Evolutionary conservation across 2,329 filamentous ascomycete species (phyloP).

Genomic region (Daldinia sp.): DNA sequence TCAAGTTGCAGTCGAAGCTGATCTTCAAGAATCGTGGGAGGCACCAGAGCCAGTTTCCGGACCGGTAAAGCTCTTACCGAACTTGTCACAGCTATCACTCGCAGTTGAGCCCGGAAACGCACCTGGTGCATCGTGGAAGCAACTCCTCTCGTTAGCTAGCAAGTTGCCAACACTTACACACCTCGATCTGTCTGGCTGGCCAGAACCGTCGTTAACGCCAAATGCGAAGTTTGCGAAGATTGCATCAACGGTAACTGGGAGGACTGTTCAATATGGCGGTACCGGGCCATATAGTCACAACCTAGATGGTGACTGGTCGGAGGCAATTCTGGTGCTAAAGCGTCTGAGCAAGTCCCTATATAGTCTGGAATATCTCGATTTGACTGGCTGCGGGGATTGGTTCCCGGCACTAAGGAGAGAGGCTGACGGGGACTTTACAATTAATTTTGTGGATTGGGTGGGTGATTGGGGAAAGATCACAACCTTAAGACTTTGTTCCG

Average conservation of each 20-base stretch:
- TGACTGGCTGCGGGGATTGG: constrained; percentile 68
- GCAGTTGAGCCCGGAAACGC: constrained; percentile 54
- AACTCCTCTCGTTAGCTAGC: constrained; percentile 62
- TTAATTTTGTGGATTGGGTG: constrained; percentile 60
- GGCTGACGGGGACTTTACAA: constrained; percentile 52
- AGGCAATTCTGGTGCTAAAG: constrained; percentile 64
- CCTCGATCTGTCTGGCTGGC: constrained; percentile 69
- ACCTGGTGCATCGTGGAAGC: constrained; percentile 62
- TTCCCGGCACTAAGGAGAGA: constrained; percentile 55
- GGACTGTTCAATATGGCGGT: constrained; percentile 59
- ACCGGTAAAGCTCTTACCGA: constrained; percentile 56
- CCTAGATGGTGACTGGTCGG: constrained; percentile 66
- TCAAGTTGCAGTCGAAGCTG: constrained; percentile 18
- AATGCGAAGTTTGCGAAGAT: constrained; percentile 60
- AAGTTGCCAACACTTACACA: constrained; percentile 66
- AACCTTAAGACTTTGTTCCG: constrained; percentile 55
- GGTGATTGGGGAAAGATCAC: constrained; percentile 62
- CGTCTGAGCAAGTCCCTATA: constrained; percentile 64
- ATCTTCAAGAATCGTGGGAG: constrained; percentile 64
- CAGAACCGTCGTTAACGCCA: constrained; percentile 65
- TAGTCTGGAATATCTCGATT: constrained; percentile 66
- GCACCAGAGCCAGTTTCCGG: constrained; percentile 44
- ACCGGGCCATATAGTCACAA: constrained; percentile 66
- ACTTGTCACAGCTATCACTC: constrained; percentile 68
- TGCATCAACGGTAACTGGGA: constrained; percentile 53